Percentiles rank a stretch among this genome's conserved stretches.
Evolutionary conservation across 768 basidiomycete genomes (phyloP).

Genomic region (Tubosaeta sp.): DNA sequence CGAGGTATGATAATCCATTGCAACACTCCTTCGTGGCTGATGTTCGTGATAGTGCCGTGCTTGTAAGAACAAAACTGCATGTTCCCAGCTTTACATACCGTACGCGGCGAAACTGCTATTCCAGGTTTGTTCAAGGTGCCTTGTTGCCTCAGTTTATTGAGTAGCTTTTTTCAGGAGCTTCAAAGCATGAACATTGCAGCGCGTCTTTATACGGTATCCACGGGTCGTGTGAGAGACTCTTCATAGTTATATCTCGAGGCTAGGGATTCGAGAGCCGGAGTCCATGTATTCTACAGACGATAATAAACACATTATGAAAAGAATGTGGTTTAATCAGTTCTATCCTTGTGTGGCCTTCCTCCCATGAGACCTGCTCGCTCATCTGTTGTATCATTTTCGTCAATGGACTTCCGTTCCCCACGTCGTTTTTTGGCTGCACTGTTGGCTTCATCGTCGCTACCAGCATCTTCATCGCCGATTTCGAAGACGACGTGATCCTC

Average conservation of each 20-base stretch:
- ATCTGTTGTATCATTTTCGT: constrained; percentile 44
- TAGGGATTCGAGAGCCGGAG: background rate
- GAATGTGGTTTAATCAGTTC: constrained; percentile 31
- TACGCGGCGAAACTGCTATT: constrained; percentile 96
- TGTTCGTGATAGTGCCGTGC: constrained; percentile 64
- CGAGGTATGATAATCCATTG: constrained; percentile 48
- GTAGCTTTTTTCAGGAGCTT: constrained; percentile 54
- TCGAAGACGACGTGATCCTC: constrained; percentile 84
- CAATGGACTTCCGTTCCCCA: constrained; percentile 37
- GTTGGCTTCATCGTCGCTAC: constrained; percentile 61
- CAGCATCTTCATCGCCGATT: constrained; percentile 79
- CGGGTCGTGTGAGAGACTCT: constrained; percentile 75
- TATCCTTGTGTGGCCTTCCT: constrained; percentile 31
- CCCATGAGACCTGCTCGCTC: constrained; percentile 69
- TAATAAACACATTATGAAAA: constrained; percentile 15
- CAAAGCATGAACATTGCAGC: constrained; percentile 96
- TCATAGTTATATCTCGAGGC: constrained; percentile 8
- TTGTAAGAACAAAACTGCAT: constrained; percentile 95
- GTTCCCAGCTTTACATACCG: constrained; percentile 87
- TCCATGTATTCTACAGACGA: constrained; percentile 36
- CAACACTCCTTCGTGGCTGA: constrained; percentile 6
- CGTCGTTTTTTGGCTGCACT: constrained; percentile 46
- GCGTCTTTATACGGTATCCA: constrained; percentile 80
- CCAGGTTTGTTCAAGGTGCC: constrained; percentile 55
- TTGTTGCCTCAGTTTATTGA: background rate